phyloP scores from a whole-genome alignment of 2,329 filamentous ascomycete genomes.

The Phialophora tarda region DNA sequence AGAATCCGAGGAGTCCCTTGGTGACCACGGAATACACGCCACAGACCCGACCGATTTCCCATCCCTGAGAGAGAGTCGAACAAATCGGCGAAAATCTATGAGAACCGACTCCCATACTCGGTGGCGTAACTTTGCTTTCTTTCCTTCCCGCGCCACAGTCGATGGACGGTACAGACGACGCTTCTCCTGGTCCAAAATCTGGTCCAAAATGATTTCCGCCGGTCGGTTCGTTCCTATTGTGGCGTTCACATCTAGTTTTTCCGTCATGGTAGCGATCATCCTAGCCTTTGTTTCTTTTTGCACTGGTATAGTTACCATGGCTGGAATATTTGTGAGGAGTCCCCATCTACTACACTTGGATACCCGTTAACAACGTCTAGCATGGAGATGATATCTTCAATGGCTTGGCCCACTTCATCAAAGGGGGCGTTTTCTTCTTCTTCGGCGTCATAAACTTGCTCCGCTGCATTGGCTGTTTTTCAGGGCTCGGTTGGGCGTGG shows the following conservation, averaged over 20 bases:
- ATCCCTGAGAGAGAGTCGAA: too few relatives aligned
- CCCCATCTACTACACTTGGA: neutral
- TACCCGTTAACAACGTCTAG: constrained; percentile 26
- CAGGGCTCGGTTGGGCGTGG: constrained; percentile 93
- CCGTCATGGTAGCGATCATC: constrained; percentile 45
- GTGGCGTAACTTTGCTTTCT: too few relatives aligned
- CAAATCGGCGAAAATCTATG: too few relatives aligned
- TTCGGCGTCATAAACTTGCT: constrained; percentile 85
- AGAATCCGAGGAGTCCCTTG: too few relatives aligned
- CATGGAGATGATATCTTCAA: constrained; percentile 71
- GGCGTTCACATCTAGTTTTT: too few relatives aligned
- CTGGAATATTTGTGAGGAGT: constrained; percentile 78
- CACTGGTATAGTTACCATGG: constrained; percentile 76
- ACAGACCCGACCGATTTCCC: too few relatives aligned
- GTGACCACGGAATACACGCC: too few relatives aligned
- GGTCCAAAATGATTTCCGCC: constrained; percentile 65
- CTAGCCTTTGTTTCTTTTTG: constrained; percentile 75
- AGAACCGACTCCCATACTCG: too few relatives aligned
- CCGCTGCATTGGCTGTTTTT: constrained; percentile 87
- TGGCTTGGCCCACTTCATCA: constrained; percentile 90
- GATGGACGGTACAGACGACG: too few relatives aligned
- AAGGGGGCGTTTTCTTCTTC: constrained; percentile 94
- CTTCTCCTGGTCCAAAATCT: constrained; percentile 50
- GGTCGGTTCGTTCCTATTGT: constrained; percentile 75
- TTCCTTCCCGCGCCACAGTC: too few relatives aligned